Evolutionary conservation across 495 filamentous ascomycete genomes (phyloP), one percentile per base, ranked within the genome.

Genomic region (Collariella sp.): DNA sequence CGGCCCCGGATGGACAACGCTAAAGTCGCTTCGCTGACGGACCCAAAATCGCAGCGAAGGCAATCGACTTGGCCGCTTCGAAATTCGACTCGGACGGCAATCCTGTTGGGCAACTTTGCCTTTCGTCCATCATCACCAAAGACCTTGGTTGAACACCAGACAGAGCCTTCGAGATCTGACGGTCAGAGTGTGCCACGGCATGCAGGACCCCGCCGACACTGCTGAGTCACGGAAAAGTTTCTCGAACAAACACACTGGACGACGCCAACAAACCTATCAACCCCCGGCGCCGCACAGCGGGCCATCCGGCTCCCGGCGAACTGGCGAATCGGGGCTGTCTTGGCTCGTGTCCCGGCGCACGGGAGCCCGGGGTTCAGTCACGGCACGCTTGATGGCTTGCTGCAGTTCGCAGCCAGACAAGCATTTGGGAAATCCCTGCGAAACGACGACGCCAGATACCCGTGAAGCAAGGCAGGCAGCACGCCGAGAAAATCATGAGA

Each of bases 311-410:
- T 16, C 2, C 50, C 18, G 29, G 40, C n/a, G n/a, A n/a, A n/a
- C n/a, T n/a, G n/a, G n/a, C 50, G 50, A 52, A 52, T 35, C 13
- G 7, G 35, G 26, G n/a, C 18, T 24, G 7, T 36, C 50, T 52
- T 40, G 39, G 50, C 50, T 1, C 29, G 23, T 18, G 20, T 12
- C 18, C 50, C 26, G 50, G 39, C 13, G 48, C 48, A 35, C 50
- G 39, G 40, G 35, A 35, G 50, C 6, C 49, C 49, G 40, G 29
- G 16, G 34, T 36, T 38, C 39, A 33, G 20, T 19, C 16, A 42
- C 35, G 38, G 38, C 18, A 9, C 39, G 39, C 2, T 11, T 12
- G 23, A 39, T 18, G 33, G 7, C n/a, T 34, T 42, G 38, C 36
- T 42, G 20, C 22, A 19, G 3, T 22, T 49, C 29, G n/a, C n/a